A percentile compares a stretch with the other conserved stretches of the same genome.
phyloP scores from a whole-genome alignment of 1,284 basidiomycete species.

The Cutaneotrichosporon sp. region DNA sequence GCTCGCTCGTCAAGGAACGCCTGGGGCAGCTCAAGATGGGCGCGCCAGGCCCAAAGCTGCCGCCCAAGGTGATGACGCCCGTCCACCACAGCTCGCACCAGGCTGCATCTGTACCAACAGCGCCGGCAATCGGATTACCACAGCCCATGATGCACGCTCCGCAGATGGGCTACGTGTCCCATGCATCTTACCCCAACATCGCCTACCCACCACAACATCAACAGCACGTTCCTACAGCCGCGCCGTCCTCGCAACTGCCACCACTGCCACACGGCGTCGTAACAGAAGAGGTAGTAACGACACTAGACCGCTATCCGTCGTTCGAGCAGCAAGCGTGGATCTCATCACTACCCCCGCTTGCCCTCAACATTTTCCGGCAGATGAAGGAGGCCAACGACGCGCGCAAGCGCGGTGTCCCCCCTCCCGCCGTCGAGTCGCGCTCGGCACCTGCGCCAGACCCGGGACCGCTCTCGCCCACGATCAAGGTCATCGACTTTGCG shows the following conservation, averaged over 20 bases:
- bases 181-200: background rate
- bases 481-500: conserved; percentile 25
- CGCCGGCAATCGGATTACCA: background rate
- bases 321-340: conserved; percentile 48
- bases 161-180: conserved; percentile 10
- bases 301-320: conserved; percentile 41
- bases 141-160: conserved; percentile 11
- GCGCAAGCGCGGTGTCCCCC: conserved; percentile 30
- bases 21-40: conserved; percentile 15
- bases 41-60: conserved; percentile 1
- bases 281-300: conserved; percentile 47
- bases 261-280: conserved; percentile 46
- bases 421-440: conserved; percentile 3
- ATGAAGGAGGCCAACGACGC: conserved; percentile 38
- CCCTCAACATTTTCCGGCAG: conserved; percentile 38
- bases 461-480: conserved; percentile 3
- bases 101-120: background rate
- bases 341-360: conserved; percentile 35
- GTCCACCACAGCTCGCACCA: conserved; percentile 12
- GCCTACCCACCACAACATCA: conserved; percentile 8
- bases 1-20: conserved; percentile 21
- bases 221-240: background rate
- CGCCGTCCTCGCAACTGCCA: conserved; percentile 33
- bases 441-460: conserved; percentile 6
- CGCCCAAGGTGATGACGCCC: conserved; percentile 3